Evolutionary conservation across 306 rosid species (phyloP).

Genomic region (Geum urbanum): DNA sequence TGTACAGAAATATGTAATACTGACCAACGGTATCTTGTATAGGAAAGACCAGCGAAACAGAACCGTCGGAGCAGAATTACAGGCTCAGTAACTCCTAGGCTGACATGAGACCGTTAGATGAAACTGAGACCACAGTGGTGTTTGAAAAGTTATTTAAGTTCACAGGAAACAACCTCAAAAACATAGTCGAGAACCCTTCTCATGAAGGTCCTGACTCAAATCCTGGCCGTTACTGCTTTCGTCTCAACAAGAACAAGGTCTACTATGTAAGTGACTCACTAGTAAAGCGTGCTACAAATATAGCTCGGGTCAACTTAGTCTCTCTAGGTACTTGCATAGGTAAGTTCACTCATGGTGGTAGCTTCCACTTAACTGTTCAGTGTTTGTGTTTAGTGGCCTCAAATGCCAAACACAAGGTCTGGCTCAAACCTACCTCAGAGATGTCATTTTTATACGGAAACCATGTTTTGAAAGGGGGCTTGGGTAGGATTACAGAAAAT

Average conservation of each 20-base stretch:
- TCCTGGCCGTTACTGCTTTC: conserved; percentile 87
- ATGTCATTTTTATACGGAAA: conserved; percentile 80
- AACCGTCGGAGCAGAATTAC: too few species aligned
- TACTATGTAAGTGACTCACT: conserved; percentile 74
- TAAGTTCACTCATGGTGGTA: conserved; percentile 81
- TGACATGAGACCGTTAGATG: conserved; percentile 80
- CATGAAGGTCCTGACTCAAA: conserved; percentile 74
- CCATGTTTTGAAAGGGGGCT: conserved; percentile 77
- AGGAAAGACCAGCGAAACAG: too few species aligned
- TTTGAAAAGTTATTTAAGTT: conserved; percentile 88
- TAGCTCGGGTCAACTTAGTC: conserved; percentile 56
- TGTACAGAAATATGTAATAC: too few species aligned
- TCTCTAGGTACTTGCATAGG: conserved; percentile 86
- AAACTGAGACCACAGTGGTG: conserved; percentile 65
- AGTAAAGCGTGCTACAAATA: conserved; percentile 80
- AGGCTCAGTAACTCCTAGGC: too few species aligned
- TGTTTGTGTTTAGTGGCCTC: conserved; percentile 54
- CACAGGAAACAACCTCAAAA: conserved; percentile 82
- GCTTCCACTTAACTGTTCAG: conserved; percentile 71
- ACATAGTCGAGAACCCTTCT: conserved; percentile 75
- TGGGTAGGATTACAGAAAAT: conserved; percentile 81
- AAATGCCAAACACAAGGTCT: conserved; percentile 85
- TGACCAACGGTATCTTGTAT: too few species aligned
- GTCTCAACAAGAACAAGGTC: conserved; percentile 75
- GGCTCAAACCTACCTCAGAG: conserved; percentile 88